Conservation (phyloP, 2,329 filamentous ascomycete genomes). For the Cladosporium sp. region DNA sequence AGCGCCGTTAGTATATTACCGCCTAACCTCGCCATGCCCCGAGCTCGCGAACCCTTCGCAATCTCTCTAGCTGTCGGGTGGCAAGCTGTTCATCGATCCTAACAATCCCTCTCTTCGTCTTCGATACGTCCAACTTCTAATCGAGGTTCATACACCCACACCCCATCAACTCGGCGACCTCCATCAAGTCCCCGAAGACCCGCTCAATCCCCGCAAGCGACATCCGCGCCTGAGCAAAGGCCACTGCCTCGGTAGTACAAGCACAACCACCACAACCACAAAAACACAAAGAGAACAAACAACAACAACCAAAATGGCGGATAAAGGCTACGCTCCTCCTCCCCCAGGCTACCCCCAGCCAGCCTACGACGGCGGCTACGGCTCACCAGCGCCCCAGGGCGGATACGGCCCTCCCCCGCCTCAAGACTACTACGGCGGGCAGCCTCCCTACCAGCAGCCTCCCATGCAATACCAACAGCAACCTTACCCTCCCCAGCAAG, state of each 20-base stretch:
- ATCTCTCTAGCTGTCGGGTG: neutral
- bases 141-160: too few relatives aligned
- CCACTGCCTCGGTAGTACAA: conserved; percentile 1
- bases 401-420: conserved; percentile 16
- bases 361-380: conserved; percentile 13
- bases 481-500: conserved; percentile 32
- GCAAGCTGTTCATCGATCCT: neutral
- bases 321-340: conserved; percentile 2
- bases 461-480: conserved; percentile 37
- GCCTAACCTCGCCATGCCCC: conserved; percentile 8
- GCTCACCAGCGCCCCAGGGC: conserved; percentile 6
- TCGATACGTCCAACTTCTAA: too few relatives aligned
- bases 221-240: neutral
- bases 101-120: too few relatives aligned
- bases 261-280: neutral
- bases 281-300: neutral
- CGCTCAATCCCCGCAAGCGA: neutral
- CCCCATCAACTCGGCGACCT: too few relatives aligned
- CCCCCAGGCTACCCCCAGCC: conserved; percentile 13
- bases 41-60: neutral
- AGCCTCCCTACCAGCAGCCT: conserved; percentile 16
- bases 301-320: too few relatives aligned
- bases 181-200: too few relatives aligned
- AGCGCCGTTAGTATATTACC: conserved; percentile 5
- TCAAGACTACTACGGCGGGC: conserved; percentile 9